Conservation (phyloP, 345 rosid species). For the Populus davidiana region DNA sequence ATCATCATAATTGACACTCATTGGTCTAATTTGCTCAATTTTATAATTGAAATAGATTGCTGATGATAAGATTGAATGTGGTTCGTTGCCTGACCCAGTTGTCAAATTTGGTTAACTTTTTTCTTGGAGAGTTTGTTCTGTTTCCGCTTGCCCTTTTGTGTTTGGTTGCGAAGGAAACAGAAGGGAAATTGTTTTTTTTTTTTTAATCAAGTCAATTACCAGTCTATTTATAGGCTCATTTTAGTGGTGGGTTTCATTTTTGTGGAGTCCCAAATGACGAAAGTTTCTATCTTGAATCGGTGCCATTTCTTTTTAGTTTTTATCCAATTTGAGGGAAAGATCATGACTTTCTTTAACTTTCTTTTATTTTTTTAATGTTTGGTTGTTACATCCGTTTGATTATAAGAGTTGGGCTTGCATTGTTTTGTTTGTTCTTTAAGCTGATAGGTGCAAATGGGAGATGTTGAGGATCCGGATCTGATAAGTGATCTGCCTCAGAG, state of each 20-base stretch:
- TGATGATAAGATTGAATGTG: not conserved
- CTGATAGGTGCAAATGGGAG: conserved; percentile 35
- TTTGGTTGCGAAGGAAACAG: not conserved
- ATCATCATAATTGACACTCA: too few relatives aligned
- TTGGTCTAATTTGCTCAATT: not conserved
- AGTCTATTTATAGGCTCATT: not conserved
- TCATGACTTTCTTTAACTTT: not conserved
- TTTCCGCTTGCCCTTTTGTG: too few relatives aligned
- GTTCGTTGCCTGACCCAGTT: not conserved
- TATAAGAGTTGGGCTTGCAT: not conserved
- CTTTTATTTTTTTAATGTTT: too few relatives aligned
- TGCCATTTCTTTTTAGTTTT: not conserved
- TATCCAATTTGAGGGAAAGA: not conserved
- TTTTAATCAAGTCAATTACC: not conserved
- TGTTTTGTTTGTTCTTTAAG: not conserved
- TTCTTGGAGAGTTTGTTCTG: not conserved
- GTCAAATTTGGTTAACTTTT: not conserved
- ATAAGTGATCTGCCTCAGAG: conserved; percentile 80
- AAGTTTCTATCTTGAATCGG: not conserved
- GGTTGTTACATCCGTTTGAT: not conserved
- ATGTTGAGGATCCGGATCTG: conserved; percentile 37
- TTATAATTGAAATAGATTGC: too few relatives aligned
- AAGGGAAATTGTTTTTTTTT: too few relatives aligned
- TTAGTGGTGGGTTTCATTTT: not conserved
- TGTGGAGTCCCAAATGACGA: not conserved